Base-by-base conservation (phyloP, 805 yeast species). In the Nakazawaea wyomingensis region DNA sequence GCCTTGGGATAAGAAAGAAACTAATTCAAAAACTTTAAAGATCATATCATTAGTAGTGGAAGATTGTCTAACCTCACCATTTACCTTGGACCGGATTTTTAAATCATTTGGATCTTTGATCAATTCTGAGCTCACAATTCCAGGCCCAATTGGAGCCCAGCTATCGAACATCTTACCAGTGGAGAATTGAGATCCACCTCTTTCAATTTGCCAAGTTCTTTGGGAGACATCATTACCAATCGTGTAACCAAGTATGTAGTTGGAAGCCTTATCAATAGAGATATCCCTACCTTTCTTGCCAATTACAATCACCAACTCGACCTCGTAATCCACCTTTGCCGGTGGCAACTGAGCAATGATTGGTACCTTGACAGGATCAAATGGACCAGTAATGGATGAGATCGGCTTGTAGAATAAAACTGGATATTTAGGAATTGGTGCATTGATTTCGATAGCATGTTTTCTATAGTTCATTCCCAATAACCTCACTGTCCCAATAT, bases 141-240 rank as follows among this genome's bases (percentile, higher is more conserved):
- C 72, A 4, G 82, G 82, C 3, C 81, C 82, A 41, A 76, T 53
- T 18, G 82, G 82, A 2, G 80, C 78, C 70, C 72, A 76, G 4
- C 70, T 69, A 45, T 76, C 82, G 50, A 70, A 74, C 69, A 69
- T 68, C 57, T 76, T 76, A 9, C 78, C 76, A 9, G 68, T 56
- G 30, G 67, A 59, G 66, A 75, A 76, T 49, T 76, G 82, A 16
- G 76, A 64, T 3, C 79, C 78, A 27, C 78, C 78, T 29, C 70
- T 61, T 39, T 68, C 64, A 37, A 66, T 61, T 52, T 77, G 81
- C 81, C 80, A 75, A n/a, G 67, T 68, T 43, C 82, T 61, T 50
- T 74, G 78, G 10, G 78, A 72, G 8, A 76, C 73, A 52, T 76
- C 82, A 54, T 77, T 73, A 4, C 80, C 80, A 17, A 69, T 68